Evolutionary conservation across 352 stramenopile species (phyloP).

Genomic region (Globisporangium irregulare): DNA sequence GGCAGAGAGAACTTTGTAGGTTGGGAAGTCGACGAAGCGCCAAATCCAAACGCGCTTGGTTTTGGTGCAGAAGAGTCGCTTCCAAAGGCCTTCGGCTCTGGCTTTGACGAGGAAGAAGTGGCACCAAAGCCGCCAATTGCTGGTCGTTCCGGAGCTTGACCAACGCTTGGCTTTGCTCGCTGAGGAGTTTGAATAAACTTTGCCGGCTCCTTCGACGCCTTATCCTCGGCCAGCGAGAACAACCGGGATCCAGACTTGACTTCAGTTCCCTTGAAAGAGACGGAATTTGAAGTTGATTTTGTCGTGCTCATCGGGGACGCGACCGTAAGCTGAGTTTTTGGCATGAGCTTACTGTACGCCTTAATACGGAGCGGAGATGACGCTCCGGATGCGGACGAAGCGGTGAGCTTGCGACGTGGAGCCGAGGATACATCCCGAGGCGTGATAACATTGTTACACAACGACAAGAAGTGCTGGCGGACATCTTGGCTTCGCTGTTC

Average conservation of each 20-base stretch:
- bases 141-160: conserved; percentile 40
- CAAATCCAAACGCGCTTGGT: conserved; percentile 11
- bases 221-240: conserved; percentile 58
- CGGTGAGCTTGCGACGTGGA: conserved; percentile 35
- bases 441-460: conserved; percentile 63
- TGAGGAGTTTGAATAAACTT: conserved; percentile 52
- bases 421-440: conserved; percentile 51
- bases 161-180: conserved; percentile 30
- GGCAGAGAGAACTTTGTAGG: not conserved
- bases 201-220: conserved; percentile 45
- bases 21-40: not conserved
- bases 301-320: conserved; percentile 57
- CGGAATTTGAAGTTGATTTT: conserved; percentile 34
- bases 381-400: conserved; percentile 13
- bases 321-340: conserved; percentile 58
- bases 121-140: conserved; percentile 26
- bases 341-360: conserved; percentile 70
- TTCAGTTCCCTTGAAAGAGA: conserved; percentile 57
- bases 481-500: conserved; percentile 48
- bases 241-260: conserved; percentile 59
- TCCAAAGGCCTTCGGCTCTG: conserved; percentile 5
- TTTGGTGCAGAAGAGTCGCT: conserved; percentile 2
- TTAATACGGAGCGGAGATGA: conserved; percentile 38
- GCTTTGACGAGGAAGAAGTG: not conserved
- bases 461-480: conserved; percentile 44